These are phyloP conservation scores for Zopfochytrium polystomum DNA, from an alignment of 371 early-diverging fungal species.

Conservation along the genomic window DNA sequence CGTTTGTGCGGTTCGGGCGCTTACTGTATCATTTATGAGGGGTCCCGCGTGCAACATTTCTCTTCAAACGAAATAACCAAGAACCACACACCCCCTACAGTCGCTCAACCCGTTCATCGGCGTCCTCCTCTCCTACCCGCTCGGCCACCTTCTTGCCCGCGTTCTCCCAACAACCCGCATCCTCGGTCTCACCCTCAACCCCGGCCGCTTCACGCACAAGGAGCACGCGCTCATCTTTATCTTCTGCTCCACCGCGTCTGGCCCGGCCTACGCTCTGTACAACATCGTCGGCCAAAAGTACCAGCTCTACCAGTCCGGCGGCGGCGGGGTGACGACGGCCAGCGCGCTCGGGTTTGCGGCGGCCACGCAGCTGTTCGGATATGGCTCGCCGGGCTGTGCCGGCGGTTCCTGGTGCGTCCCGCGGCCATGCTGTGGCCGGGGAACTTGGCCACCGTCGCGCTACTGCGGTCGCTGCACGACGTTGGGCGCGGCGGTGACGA, in stretches of 20 bases:
- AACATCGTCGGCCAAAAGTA: too few relatives aligned
- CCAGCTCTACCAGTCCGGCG: not conserved
- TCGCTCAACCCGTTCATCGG: slow-evolving; percentile 20
- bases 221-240: slow-evolving; percentile 21
- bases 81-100: not conserved
- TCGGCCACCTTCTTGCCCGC: slow-evolving; percentile 39
- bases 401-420: slow-evolving; percentile 71
- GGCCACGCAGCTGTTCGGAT: slow-evolving; percentile 74
- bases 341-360: slow-evolving; percentile 36
- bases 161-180: slow-evolving; percentile 19
- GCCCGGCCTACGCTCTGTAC: too few relatives aligned
- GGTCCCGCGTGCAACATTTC: too few relatives aligned
- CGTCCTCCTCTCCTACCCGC: slow-evolving; percentile 40
- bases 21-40: too few relatives aligned
- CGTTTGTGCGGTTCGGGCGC: slow-evolving; percentile 31
- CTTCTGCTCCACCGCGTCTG: too few relatives aligned
- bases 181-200: slow-evolving; percentile 13
- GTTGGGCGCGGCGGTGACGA: not conserved
- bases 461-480: slow-evolving; percentile 72
- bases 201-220: slow-evolving; percentile 17
- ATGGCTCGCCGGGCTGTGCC: slow-evolving; percentile 74
- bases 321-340: not conserved
- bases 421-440: slow-evolving; percentile 80
- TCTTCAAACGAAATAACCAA: too few relatives aligned
- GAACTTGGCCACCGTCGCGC: slow-evolving; percentile 63